Evolutionary conservation across 2,329 filamentous ascomycete species (phyloP), one percentile per base, ranked within the genome.

Genomic region (Ophioceras dolichostomum): DNA sequence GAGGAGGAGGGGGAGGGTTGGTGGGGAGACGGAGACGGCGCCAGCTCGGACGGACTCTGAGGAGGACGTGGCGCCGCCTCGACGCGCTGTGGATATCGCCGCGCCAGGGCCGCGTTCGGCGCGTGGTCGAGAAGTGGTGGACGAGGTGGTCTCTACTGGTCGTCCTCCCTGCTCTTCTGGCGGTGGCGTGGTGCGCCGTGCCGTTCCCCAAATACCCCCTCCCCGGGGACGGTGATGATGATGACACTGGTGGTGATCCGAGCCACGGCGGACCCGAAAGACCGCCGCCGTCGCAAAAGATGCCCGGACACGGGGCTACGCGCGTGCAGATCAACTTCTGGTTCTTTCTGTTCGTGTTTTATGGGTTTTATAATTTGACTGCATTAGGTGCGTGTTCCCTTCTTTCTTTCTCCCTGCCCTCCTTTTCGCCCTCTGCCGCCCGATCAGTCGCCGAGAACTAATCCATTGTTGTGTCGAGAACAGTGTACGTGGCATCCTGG

Each of bases 291-390:
- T 19, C 55, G 28, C 59, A 60, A 44, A 69, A 66, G 38, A 57
- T 61, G 1, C 75, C 76, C 1, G 76, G 76, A 19, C 75, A 81
- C 60, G 77, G 77, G 40, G 64, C 68, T 46, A 73, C 76, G 5
- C 62, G 70, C 30, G 76, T 81, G 4, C 68, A 72, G 43, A 69
- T 81, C 46, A 79, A 78, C 58, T 81, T 81, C 49, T 82, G 77
- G 76, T 80, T 79, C 62, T 82, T 82, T 49, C 61, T 82, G 27
- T 69, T 79, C 34, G 70, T 79, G 39, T 82, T 80, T 58, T 82
- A 82, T 53, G 74, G 75, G 39, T 70, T 79, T 46, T 82, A 82
- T 56, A 80, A 77, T 50, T 49, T 80, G 18, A 78, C 74, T 4
- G 77, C 76, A 3, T 57, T 82, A 46, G 35, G 28, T 31, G 13